These are phyloP conservation scores for Yamadazyma laniorum DNA, from an alignment of 805 yeast species.

Conservation along the genomic window DNA sequence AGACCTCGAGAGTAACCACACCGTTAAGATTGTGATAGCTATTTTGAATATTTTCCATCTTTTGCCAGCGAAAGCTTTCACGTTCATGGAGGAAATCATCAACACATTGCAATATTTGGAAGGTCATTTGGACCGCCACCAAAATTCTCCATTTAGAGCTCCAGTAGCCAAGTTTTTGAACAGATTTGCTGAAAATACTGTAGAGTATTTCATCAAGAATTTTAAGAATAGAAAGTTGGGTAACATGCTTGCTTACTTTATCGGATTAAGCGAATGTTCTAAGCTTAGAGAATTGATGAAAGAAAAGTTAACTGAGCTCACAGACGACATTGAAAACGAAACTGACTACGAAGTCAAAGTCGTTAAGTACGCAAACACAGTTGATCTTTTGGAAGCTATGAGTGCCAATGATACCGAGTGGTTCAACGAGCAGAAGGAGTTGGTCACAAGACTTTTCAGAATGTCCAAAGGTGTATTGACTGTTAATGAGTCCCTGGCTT, in stretches of 20 bases:
- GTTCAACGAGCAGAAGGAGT: constrained; percentile 51
- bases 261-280: constrained; percentile 51
- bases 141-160: constrained; percentile 83
- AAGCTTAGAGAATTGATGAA: constrained; percentile 58
- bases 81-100: constrained; percentile 85
- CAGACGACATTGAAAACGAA: constrained; percentile 49
- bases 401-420: constrained; percentile 52
- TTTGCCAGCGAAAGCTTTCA: constrained; percentile 87
- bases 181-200: constrained; percentile 74
- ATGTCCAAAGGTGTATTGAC: constrained; percentile 23
- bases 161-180: constrained; percentile 86
- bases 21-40: constrained; percentile 84
- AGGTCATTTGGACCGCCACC: constrained; percentile 77
- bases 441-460: constrained; percentile 43
- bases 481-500: constrained; percentile 44
- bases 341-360: constrained; percentile 52
- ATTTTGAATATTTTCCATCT: constrained; percentile 88
- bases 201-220: constrained; percentile 65
- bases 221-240: constrained; percentile 65
- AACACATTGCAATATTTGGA: constrained; percentile 75
- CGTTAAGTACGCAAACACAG: constrained; percentile 67
- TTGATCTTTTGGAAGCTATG: constrained; percentile 62
- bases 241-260: constrained; percentile 64
- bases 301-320: constrained; percentile 48
- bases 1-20: constrained; percentile 75